Evolutionary conservation across 106 monocot genomes (phyloP).

Genomic region (Dioscorea zingiberensis): DNA sequence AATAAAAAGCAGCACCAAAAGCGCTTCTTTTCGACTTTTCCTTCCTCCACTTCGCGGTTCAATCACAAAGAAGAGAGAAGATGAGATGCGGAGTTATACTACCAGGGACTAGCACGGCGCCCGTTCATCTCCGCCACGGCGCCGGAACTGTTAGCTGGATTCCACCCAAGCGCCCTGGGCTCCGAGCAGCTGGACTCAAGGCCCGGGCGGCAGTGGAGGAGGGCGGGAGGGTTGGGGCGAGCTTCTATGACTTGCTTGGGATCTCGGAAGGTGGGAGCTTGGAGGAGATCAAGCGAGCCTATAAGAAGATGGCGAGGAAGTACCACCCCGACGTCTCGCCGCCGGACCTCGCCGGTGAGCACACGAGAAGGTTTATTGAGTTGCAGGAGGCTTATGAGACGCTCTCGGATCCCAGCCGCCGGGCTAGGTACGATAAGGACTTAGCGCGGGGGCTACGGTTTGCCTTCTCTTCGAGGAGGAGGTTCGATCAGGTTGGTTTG

Average conservation of each 20-base stretch:
- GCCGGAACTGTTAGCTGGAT: too few species aligned
- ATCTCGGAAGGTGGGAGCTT: constrained; percentile 29
- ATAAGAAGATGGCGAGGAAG: constrained; percentile 49
- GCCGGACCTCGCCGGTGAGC: constrained; percentile 54
- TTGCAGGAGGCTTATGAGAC: constrained; percentile 94
- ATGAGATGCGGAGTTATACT: constrained; percentile 1
- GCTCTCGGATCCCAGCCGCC: constrained; percentile 68
- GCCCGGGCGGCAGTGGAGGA: constrained; percentile 2
- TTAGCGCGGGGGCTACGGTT: constrained; percentile 48
- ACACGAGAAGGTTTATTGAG: constrained; percentile 71
- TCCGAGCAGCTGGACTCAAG: background rate
- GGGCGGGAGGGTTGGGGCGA: constrained; percentile 7
- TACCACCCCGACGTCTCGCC: constrained; percentile 72
- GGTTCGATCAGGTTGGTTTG: constrained; percentile 36
- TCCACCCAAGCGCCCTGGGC: too few species aligned
- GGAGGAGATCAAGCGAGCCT: constrained; percentile 50
- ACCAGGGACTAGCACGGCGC: background rate
- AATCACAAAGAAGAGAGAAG: background rate
- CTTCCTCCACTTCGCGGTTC: too few species aligned
- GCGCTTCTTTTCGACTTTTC: too few species aligned
- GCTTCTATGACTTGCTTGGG: constrained; percentile 58
- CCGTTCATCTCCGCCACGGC: background rate
- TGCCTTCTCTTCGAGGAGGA: constrained; percentile 45
- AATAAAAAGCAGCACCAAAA: too few species aligned
- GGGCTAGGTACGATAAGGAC: constrained; percentile 67